Conservation (phyloP, 2,329 filamentous ascomycete species). For the Fusarium verticillioides region DNA sequence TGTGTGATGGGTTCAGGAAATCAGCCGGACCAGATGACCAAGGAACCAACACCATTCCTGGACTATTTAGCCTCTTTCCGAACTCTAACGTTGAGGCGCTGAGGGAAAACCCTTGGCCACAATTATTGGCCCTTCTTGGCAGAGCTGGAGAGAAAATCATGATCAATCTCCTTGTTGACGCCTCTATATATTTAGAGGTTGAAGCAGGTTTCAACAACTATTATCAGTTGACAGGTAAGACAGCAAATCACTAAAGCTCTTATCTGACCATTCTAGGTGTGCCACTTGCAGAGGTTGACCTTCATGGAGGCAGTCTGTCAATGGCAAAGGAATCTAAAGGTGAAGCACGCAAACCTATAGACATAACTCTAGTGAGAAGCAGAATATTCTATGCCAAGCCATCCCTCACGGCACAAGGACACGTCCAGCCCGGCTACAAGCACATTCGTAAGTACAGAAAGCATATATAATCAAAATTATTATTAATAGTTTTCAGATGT, state of each 20-base stretch:
- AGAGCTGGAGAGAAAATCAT: slow-evolving; percentile 80
- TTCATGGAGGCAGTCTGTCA: slow-evolving; percentile 32
- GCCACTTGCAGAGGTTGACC: slow-evolving; percentile 61
- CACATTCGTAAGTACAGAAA: slow-evolving; percentile 75
- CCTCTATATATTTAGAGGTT: slow-evolving; percentile 77
- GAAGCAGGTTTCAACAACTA: slow-evolving; percentile 71
- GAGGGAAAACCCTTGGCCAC: slow-evolving; percentile 78
- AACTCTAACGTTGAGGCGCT: slow-evolving; percentile 78
- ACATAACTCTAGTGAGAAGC: slow-evolving; percentile 81
- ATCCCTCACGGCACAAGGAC: slow-evolving; percentile 73
- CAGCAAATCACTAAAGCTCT: not conserved
- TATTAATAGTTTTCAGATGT: slow-evolving; percentile 68
- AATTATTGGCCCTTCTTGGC: slow-evolving; percentile 79
- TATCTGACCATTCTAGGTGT: slow-evolving; percentile 51
- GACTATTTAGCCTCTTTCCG: slow-evolving; percentile 69
- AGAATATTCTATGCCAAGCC: slow-evolving; percentile 88
- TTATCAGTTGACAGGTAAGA: slow-evolving; percentile 80
- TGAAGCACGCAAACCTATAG: slow-evolving; percentile 55
- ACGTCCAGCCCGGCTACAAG: slow-evolving; percentile 78
- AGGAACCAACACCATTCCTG: slow-evolving; percentile 65
- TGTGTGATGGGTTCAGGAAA: slow-evolving; percentile 85
- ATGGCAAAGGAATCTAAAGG: not conserved
- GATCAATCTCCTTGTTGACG: slow-evolving; percentile 79
- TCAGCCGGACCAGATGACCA: slow-evolving; percentile 47
- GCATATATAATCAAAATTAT: not conserved